Percentiles rank a stretch among this genome's conserved stretches.
phyloP scores from a whole-genome alignment of 2,329 filamentous ascomycete genomes.

The Arthrinium phaeospermum region DNA sequence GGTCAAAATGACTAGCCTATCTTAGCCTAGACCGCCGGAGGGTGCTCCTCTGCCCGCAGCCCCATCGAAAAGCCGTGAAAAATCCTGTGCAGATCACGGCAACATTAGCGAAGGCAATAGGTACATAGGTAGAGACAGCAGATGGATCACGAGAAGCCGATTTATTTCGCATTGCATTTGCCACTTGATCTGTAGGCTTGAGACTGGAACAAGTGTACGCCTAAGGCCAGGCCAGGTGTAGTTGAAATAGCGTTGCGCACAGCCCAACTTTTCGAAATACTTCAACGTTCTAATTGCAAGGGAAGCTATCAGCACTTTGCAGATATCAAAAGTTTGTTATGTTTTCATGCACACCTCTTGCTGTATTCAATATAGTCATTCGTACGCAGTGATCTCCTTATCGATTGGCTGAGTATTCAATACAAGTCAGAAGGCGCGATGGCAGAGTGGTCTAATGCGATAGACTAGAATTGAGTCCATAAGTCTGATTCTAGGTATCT shows the following conservation, averaged over 20 bases:
- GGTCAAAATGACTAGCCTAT: no score
- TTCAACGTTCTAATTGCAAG: neutral
- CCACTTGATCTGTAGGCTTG: neutral
- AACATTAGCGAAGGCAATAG: no score
- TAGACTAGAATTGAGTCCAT: conserved; percentile 6
- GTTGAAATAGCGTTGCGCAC: neutral
- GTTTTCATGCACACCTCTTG: neutral
- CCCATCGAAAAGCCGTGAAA: no score
- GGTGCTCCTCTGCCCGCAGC: no score
- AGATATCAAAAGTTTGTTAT: rapidly evolving
- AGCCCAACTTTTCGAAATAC: neutral
- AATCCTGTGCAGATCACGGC: no score
- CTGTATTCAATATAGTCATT: neutral
- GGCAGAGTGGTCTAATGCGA: conserved; percentile 15
- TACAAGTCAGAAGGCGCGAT: neutral
- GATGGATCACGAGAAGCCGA: neutral
- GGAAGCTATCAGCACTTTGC: neutral
- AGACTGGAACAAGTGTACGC: neutral
- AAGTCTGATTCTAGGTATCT: conserved; percentile 2
- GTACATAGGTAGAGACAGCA: neutral
- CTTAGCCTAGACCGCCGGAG: no score
- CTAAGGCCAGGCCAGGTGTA: neutral
- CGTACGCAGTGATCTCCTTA: neutral
- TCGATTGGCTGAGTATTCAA: neutral
- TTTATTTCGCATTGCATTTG: neutral